Base-by-base conservation (phyloP, 139 green algal genomes). In the Pycnococcus provasolii region DNA sequence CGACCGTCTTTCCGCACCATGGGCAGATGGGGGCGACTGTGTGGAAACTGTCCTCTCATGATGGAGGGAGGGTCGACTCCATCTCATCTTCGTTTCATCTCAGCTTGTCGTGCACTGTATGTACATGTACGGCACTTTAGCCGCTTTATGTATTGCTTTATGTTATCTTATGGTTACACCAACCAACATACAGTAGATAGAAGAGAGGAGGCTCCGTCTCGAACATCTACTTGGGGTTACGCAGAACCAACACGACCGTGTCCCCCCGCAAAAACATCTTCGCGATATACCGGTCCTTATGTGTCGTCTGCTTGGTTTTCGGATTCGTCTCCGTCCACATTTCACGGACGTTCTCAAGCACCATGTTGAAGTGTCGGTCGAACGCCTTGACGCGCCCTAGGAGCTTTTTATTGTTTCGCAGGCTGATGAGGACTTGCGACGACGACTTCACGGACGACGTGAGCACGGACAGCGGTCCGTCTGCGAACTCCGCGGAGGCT, bases 301-400 rank as follows among this genome's bases (percentile, higher is more conserved):
- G 95, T 15, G 97, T 86, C 13, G 93, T 87, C 64, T 88, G 85
- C 2, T 81, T 80, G 1, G 71, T 90, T 74, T 95, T 95, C 46
- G 82, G 77, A 9, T 91, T 89, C 76, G 89, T 91, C 85, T 99
- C 93, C 52, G 88, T 96, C 94, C 94, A 99, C 84, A 99, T 95
- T 79, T 99, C 93, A 61, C 94, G 96, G 7, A 99, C 93, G 68
- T 97, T 98, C 69, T 99, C 93, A 40, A 99, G 67, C 13, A 99
- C 81, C 93, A 99, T 98, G 84, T 99, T 99, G 83, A 86, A 96
- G 79, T 99, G 93, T 42, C 93, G 77, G 77, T 99, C 93, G 67
- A 99, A 99, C 0, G 93, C 93, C 77, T 98, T 99, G 3, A 99
- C 87, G 3, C 91, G 77, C 0, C 78, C 93, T 26, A 99, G 80